Percentiles rank a stretch among this genome's conserved stretches.
These are phyloP conservation scores for Neofusicoccum ribis DNA, from an alignment of 2,329 filamentous ascomycete genomes.

Conservation along the genomic window DNA sequence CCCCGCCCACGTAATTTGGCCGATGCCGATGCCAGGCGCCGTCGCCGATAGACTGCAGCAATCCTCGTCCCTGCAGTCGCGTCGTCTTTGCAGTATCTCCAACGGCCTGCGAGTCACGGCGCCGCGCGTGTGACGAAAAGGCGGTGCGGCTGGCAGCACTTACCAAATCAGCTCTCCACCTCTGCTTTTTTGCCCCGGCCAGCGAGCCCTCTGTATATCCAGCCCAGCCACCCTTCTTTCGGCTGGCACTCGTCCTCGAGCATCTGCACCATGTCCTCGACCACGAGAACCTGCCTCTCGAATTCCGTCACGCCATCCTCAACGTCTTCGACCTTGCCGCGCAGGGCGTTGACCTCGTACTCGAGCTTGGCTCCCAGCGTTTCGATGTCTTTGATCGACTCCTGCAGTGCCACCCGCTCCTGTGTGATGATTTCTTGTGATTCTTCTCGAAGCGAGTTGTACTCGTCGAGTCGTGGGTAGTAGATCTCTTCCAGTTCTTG, in stretches of 20 bases:
- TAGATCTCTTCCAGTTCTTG: constrained; percentile 68
- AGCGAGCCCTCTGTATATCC: constrained; percentile 22
- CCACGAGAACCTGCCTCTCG: constrained; percentile 61
- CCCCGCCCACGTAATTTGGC: constrained; percentile 10
- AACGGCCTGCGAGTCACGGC: constrained; percentile 3
- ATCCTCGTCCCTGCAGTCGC: constrained; percentile 8
- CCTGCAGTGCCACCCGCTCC: constrained; percentile 67
- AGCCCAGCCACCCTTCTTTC: constrained; percentile 38
- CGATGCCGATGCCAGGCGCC: background rate
- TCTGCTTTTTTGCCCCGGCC: background rate
- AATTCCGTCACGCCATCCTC: constrained; percentile 81
- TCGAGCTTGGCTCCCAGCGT: constrained; percentile 81
- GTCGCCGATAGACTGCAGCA: background rate
- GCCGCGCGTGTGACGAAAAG: constrained; percentile 4
- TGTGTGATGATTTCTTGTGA: constrained; percentile 69
- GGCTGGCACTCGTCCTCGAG: constrained; percentile 56
- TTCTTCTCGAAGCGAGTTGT: constrained; percentile 65
- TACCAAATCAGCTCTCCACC: background rate
- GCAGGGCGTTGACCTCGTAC: constrained; percentile 83
- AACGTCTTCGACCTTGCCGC: constrained; percentile 79
- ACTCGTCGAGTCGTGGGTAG: constrained; percentile 68
- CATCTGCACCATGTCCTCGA: constrained; percentile 50
- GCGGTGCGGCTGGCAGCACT: background rate
- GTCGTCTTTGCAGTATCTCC: background rate
- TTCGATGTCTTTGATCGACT: constrained; percentile 76